Percentiles rank a stretch among this genome's conserved stretches.
These are phyloP conservation scores for Schizophyllum amplum DNA, from an alignment of 1,284 basidiomycete species.

Conservation along the genomic window DNA sequence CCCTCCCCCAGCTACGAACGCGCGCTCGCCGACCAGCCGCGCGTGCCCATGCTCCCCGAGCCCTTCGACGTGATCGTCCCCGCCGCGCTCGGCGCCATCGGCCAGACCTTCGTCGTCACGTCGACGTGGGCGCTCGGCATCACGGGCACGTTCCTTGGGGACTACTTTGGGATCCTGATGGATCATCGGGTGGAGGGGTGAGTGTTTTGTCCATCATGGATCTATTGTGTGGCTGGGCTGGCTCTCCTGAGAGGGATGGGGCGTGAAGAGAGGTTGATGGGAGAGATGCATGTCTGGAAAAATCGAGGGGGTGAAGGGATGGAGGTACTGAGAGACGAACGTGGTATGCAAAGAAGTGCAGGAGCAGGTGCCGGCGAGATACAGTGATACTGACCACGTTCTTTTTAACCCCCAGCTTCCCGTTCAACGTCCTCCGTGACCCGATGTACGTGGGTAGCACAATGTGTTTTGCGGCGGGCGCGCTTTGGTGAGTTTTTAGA, in stretches of 20 bases:
- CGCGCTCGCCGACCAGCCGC: constrained; percentile 71
- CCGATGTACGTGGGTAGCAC: constrained; percentile 97
- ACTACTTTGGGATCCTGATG: constrained; percentile 99
- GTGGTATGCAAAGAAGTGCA: too few species aligned
- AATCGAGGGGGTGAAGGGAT: too few species aligned
- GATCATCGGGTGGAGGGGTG: constrained; percentile 51
- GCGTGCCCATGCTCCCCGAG: constrained; percentile 36
- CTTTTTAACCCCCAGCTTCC: too few species aligned
- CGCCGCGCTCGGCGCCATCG: constrained; percentile 54
- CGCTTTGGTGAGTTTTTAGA: constrained; percentile 58
- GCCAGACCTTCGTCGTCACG: constrained; percentile 78
- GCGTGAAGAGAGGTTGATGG: too few species aligned
- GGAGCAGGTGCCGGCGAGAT: too few species aligned
- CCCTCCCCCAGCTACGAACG: constrained; percentile 49
- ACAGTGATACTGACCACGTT: too few species aligned
- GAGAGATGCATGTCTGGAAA: too few species aligned
- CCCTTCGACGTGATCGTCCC: constrained; percentile 59
- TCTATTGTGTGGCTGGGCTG: not conserved
- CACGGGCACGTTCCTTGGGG: constrained; percentile 92
- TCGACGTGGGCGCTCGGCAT: constrained; percentile 91
- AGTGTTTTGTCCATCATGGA: too few species aligned
- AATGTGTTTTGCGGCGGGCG: constrained; percentile 76
- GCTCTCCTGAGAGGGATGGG: too few species aligned
- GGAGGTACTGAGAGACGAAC: too few species aligned
- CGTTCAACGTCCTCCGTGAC: constrained; percentile 89